Conservation (phyloP, 1,139 yeast genomes). For the Martiniozyma asiatica region DNA sequence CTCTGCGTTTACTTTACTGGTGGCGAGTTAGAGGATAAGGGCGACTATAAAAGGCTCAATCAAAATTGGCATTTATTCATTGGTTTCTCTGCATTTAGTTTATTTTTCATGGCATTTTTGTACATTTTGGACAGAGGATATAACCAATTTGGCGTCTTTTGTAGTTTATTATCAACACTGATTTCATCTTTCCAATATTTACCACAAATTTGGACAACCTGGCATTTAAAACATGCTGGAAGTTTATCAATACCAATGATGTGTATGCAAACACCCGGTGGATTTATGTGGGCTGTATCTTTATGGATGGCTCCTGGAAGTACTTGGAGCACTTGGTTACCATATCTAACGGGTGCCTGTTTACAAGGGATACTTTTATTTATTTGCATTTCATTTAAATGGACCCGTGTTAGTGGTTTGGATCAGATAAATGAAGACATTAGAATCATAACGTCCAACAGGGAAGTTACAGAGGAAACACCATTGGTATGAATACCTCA, state of each 20-base stretch:
- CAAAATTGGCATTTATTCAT: too few species aligned
- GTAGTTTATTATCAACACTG: slow-evolving; percentile 52
- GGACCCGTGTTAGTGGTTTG: slow-evolving; percentile 12
- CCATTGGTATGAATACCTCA: too few species aligned
- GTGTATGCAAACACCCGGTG: slow-evolving; percentile 87
- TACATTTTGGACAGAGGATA: too few species aligned
- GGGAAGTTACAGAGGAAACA: neutral
- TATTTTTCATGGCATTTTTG: too few species aligned
- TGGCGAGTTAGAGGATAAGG: slow-evolving; percentile 34
- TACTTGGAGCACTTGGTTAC: slow-evolving; percentile 81
- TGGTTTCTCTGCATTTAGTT: too few species aligned
- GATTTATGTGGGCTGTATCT: slow-evolving; percentile 64
- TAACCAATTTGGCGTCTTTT: slow-evolving; percentile 50
- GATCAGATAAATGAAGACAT: slow-evolving; percentile 22
- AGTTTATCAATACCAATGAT: slow-evolving; percentile 72
- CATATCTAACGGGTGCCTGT: slow-evolving; percentile 61
- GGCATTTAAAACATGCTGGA: slow-evolving; percentile 61
- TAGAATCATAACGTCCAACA: slow-evolving; percentile 15
- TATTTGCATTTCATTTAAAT: slow-evolving; percentile 39
- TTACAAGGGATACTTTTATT: slow-evolving; percentile 45
- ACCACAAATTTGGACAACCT: slow-evolving; percentile 72
- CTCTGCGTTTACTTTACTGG: slow-evolving; percentile 39
- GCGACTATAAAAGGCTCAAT: slow-evolving; percentile 34
- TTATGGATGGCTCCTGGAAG: slow-evolving; percentile 64
- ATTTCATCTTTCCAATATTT: slow-evolving; percentile 63